Evolutionary conservation across 352 stramenopile genomes (phyloP), one percentile per base, ranked within the genome.

Genomic region (Stramenopiles sp.): DNA sequence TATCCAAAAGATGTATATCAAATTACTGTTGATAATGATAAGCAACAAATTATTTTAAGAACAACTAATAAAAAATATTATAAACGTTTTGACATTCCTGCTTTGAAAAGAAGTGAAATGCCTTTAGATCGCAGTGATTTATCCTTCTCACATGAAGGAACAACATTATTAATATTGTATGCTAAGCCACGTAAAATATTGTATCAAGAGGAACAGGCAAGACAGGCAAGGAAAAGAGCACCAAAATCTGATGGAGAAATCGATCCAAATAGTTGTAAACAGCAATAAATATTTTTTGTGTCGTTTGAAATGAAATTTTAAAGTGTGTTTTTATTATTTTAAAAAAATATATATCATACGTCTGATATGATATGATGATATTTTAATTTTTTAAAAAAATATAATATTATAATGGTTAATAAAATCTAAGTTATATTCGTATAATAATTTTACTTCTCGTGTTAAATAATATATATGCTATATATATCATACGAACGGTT

Each of bases 11-110:
- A 81, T 20, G 80, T 69, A 30, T 81, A 81, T 29, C 1, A 73
- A 6, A 80, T 81, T 20, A 33, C 74, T 20, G 63, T 81, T 27
- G 79, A 81, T 31, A 31, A 81, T 13, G 29, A 53, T 30, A n/a
- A 69, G 6, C 79, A 81, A 23, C 33, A 76, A 32, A 80, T 81
- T 30, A 30, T 80, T 38, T 80, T 81, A 29, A 69, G 79, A 6
- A 81, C 79, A 30, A 81, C 1, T 1, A 81, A 81, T 78, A 81
- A 81, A 74, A 81, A 81, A 63, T 81, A 81, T 74, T 81, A 77
- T 27, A 81, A 81, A 63, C 33, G 73, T 20, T 81, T 81, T 53
- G 76, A 79, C n/a, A 32, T 81, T 27, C 79, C 79, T n/a, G 79
- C 79, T 30, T 63, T 81, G 32, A 74, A 43, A 7, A 69, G 79